Evolutionary conservation across 768 basidiomycete genomes (phyloP).

Genomic region (Daedalea quercina): DNA sequence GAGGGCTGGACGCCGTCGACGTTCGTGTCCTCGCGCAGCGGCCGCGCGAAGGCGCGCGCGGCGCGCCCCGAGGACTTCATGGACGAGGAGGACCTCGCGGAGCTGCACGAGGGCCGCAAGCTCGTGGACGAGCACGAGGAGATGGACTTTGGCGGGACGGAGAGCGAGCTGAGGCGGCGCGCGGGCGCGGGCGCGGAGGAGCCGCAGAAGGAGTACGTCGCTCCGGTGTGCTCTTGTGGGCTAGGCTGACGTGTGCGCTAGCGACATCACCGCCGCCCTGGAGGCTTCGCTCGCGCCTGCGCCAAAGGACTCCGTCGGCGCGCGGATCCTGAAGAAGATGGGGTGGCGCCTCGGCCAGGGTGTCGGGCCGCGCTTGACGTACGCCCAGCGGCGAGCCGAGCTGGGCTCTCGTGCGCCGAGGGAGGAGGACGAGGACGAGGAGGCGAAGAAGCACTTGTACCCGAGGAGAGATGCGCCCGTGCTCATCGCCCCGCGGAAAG

Average conservation of each 20-base stretch:
- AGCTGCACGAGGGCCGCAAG: slow-evolving; percentile 64
- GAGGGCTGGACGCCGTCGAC: slow-evolving; percentile 97
- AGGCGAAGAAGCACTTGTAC: slow-evolving; percentile 82
- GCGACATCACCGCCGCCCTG: slow-evolving; percentile 57
- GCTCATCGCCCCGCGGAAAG: slow-evolving; percentile 58
- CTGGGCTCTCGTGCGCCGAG: slow-evolving; percentile 44
- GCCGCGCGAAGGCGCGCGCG: slow-evolving; percentile 58
- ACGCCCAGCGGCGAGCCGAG: slow-evolving; percentile 67
- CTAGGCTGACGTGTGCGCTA: slow-evolving; percentile 20
- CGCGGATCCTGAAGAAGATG: slow-evolving; percentile 87
- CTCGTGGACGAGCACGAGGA: slow-evolving; percentile 78
- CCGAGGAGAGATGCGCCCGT: slow-evolving; percentile 76
- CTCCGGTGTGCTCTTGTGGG: neutral
- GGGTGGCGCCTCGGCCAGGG: slow-evolving; percentile 94
- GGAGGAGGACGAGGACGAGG: slow-evolving; percentile 66
- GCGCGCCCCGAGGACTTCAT: slow-evolving; percentile 89
- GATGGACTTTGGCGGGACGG: slow-evolving; percentile 59
- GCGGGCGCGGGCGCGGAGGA: slow-evolving; percentile 36
- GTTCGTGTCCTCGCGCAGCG: slow-evolving; percentile 82
- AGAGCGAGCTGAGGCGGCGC: slow-evolving; percentile 34
- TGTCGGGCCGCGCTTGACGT: slow-evolving; percentile 82
- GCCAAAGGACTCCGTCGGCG: slow-evolving; percentile 75
- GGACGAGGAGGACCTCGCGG: slow-evolving; percentile 96
- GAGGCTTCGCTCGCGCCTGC: slow-evolving; percentile 65
- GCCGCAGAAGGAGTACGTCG: slow-evolving; percentile 53